Evolutionary conservation across 1,139 yeast genomes (phyloP), one percentile per base, ranked within the genome.

Genomic region (Debaryomyces sp.): DNA sequence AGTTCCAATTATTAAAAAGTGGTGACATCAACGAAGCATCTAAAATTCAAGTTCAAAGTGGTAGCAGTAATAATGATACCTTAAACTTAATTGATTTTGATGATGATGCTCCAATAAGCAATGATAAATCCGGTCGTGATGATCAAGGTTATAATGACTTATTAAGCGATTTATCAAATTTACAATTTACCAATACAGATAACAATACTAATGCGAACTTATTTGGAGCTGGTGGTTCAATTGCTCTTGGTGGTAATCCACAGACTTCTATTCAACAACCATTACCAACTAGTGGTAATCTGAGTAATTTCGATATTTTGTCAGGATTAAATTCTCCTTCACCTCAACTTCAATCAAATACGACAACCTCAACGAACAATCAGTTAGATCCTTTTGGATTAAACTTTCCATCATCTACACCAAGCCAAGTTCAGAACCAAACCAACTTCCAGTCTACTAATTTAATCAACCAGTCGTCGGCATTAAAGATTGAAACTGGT

Each of bases 61-160:
- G 71, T 15, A 70, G 68, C n/a, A 67, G 73, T 24, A 71, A 73
- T 22, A 66, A 68, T 44, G 72, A 66, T 30, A 78, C 82, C 57
- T 62, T 73, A 56, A 87, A 81, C 61, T 77, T 91, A 61, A 89
- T 91, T 60, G 97, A 91, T 63, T 88, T 91, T 60, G 94, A 82
- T 59, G 82, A 75, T 48, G 71, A 67, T 23, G 68, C 68, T 22
- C 73, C 73, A 6, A 58, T 71, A 48, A 73, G 73, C 52, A 64
- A 70, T 33, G 73, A 70, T 44, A 53, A 67, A n/a, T 61, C 67
- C 9, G 54, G 54, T 13, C 63, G 59, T 43, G 83, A 80, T 56
- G 76, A 79, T 38, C 72, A 74, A 54, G 80, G 80, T 10, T 78
- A 79, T 48, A 82, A 82, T 48, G 96, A 89, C 61, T 75, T 89